Percentiles rank a stretch among this genome's conserved stretches.
These are phyloP conservation scores for Colletotrichum siamense DNA, from an alignment of 2,329 filamentous ascomycete genomes.

Conservation along the genomic window DNA sequence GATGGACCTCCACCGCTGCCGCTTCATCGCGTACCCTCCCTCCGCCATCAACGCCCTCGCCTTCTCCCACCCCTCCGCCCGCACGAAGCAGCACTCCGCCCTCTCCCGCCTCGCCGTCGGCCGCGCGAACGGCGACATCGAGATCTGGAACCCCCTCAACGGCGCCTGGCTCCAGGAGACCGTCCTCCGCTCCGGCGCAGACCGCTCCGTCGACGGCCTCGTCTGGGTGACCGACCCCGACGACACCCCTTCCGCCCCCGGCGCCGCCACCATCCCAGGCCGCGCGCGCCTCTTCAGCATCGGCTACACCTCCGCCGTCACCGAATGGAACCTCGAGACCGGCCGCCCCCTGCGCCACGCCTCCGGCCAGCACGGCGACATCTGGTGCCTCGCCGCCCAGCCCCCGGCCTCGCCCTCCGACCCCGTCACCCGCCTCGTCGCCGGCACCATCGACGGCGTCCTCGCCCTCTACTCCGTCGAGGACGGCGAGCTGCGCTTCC, in stretches of 20 bases:
- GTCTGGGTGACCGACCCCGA: constrained; percentile 90
- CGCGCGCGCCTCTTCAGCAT: constrained; percentile 88
- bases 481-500: constrained; percentile 82
- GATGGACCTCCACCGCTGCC: constrained; percentile 97
- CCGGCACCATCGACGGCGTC: constrained; percentile 89
- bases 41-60: constrained; percentile 93
- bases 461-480: constrained; percentile 87
- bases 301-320: constrained; percentile 89
- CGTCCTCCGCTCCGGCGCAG: constrained; percentile 81
- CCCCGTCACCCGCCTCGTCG: constrained; percentile 70
- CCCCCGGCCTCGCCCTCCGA: constrained; percentile 49
- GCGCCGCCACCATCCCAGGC: constrained; percentile 38
- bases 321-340: constrained; percentile 90
- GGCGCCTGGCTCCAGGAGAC: constrained; percentile 91
- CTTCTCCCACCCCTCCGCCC: constrained; percentile 77
- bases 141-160: constrained; percentile 91
- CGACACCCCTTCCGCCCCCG: constrained; percentile 58
- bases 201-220: constrained; percentile 87
- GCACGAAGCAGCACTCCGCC: constrained; percentile 54
- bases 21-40: constrained; percentile 91
- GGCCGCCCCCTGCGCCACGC: constrained; percentile 81
- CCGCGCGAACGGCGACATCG: constrained; percentile 92
- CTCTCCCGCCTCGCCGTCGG: constrained; percentile 83
- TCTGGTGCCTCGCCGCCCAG: constrained; percentile 95
- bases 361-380: constrained; percentile 91